Base-by-base conservation (phyloP, 1,139 yeast species). In the Debaryomycetaceae sp. region DNA sequence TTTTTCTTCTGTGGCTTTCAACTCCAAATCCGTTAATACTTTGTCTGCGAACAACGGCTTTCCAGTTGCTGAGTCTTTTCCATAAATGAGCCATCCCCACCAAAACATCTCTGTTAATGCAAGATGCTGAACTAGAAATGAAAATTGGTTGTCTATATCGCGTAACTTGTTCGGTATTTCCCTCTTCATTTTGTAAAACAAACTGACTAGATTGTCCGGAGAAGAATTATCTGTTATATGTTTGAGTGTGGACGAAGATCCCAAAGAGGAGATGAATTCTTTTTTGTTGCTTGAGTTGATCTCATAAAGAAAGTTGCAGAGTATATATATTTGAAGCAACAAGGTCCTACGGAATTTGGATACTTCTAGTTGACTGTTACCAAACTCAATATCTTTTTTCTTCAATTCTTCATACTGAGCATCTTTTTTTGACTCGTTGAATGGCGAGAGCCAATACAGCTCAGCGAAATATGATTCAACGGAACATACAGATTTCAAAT, bases 71-170 rank as follows among this genome's bases (percentile, higher is more conserved):
- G 59, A 52, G 39, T 67, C 72, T 39, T 70, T 70, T 3, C 70
- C 68, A 41, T 66, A 61, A 5, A 71, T 54, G 28, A 72, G 53
- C 73, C 74, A 71, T 5, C 59, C 59, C 73, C 72, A 67, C 77
- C 76, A 70, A 28, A 52, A 46, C 31, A 54, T 56, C 41, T 72
- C 78, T 1, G 64, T 50, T 1, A 47, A 35, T 0, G 53, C 48
- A 29, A 70, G 37, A 28, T 58, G 61, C 40, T 56, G 66, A 5
- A 70, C 41, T 35, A 68, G 46, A 34, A 51, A 60, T 6, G 63
- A 52, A 40, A 60, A 57, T 24, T 55, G 61, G 9, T 49, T 34
- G 41, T 70, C 73, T 15, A 53, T 48, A 0, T 41, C 30, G 18
- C 59, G 55, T 28, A 58, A 51, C 7, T 49, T 46, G 14, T 44